A percentile compares a stretch with the other conserved stretches of the same genome.
Evolutionary conservation across 83 land plant species (phyloP).

Genomic region (Picea engelmannii): DNA sequence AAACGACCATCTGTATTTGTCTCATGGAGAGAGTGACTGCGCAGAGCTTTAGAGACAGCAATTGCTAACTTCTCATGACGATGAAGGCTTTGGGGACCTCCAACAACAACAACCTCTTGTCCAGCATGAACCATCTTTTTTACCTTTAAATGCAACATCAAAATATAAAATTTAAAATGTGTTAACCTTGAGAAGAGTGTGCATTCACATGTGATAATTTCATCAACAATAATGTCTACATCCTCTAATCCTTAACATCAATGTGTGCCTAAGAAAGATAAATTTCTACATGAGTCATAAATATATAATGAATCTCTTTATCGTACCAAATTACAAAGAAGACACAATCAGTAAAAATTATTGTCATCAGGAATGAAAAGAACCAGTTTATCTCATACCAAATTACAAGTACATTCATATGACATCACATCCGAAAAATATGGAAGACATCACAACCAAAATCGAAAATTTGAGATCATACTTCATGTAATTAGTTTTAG

Average conservation of each 20-base stretch:
- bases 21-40: slow-evolving; percentile 91
- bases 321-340: neutral
- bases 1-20: slow-evolving; percentile 92
- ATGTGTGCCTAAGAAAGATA: neutral
- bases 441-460: too few relatives aligned
- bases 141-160: slow-evolving; percentile 49
- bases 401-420: too few relatives aligned
- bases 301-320: neutral
- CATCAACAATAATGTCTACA: neutral
- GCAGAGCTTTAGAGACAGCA: slow-evolving; percentile 93
- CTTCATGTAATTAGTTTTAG: neutral
- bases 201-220: neutral
- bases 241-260: neutral
- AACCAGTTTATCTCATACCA: too few relatives aligned
- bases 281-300: neutral
- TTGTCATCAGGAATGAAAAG: neutral
- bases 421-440: too few relatives aligned
- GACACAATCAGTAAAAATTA: neutral
- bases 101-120: slow-evolving; percentile 91
- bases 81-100: slow-evolving; percentile 86
- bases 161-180: neutral
- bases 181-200: neutral
- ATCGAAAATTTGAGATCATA: neutral
- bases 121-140: slow-evolving; percentile 83
- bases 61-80: slow-evolving; percentile 94